These are phyloP conservation scores for Punctularia strigosozonata DNA, from an alignment of 768 basidiomycete genomes.

Conservation along the genomic window DNA sequence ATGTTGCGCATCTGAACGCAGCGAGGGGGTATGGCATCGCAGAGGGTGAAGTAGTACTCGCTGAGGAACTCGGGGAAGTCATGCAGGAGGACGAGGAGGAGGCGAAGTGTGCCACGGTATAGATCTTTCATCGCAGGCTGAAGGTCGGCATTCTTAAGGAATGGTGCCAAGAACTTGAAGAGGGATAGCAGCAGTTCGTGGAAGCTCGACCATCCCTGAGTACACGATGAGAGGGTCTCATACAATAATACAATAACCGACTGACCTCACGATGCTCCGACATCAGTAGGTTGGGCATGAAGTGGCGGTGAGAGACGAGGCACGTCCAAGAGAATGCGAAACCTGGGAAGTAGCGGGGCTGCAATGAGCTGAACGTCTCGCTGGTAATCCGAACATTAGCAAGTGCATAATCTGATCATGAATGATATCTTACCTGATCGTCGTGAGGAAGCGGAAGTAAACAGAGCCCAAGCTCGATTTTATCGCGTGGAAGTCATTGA, in stretches of 20 bases:
- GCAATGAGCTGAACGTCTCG: constrained; percentile 90
- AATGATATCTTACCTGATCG: constrained; percentile 57
- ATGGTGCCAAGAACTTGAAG: constrained; percentile 89
- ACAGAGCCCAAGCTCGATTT: constrained; percentile 78
- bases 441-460: constrained; percentile 80
- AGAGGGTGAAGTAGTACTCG: constrained; percentile 93
- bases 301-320: constrained; percentile 87
- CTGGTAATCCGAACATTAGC: constrained; percentile 25
- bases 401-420: no score
- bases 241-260: constrained; percentile 1
- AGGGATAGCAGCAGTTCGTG: constrained; percentile 88
- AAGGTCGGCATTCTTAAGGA: constrained; percentile 75
- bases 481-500: constrained; percentile 84
- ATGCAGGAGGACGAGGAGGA: constrained; percentile 91
- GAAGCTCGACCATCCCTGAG: constrained; percentile 88
- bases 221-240: constrained; percentile 1
- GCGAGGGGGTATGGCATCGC: constrained; percentile 83
- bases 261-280: constrained; percentile 80
- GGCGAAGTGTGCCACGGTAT: constrained; percentile 81
- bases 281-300: constrained; percentile 91
- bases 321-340: constrained; percentile 99
- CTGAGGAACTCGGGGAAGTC: constrained; percentile 98
- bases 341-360: constrained; percentile 93
- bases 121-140: constrained; percentile 74
- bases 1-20: constrained; percentile 97